Evolutionary conservation across 129 eudicot species (phyloP).

Genomic region (Mikania micrantha): DNA sequence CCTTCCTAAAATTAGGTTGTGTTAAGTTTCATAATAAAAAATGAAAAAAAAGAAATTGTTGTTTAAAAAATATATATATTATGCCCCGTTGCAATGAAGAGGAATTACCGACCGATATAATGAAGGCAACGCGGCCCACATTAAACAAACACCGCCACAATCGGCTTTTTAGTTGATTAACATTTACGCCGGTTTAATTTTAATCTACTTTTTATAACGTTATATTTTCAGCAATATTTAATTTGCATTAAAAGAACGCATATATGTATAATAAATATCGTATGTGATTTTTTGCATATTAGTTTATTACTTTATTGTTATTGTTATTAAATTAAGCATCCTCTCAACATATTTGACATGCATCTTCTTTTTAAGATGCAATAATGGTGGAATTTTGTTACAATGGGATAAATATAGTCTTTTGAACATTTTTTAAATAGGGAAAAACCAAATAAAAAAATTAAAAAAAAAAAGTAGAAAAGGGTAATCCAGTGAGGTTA

Average conservation of each 20-base stretch:
- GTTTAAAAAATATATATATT: too few relatives aligned
- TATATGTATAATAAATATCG: neutral
- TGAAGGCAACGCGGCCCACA: conserved; percentile 30
- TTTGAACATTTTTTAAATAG: neutral
- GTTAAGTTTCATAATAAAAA: too few relatives aligned
- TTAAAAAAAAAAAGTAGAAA: too few relatives aligned
- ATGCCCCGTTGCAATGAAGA: conserved; percentile 16
- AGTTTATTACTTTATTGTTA: too few relatives aligned
- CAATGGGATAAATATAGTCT: neutral
- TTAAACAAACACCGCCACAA: conserved; percentile 24
- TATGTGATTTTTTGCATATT: neutral
- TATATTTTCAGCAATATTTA: neutral
- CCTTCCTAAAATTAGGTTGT: too few relatives aligned
- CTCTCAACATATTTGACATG: too few relatives aligned
- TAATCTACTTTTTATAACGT: neutral
- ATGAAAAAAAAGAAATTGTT: too few relatives aligned
- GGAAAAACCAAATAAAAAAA: too few relatives aligned
- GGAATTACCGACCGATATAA: conserved; percentile 44
- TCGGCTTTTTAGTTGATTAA: conserved; percentile 24
- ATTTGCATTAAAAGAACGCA: neutral
- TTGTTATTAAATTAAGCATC: too few relatives aligned
- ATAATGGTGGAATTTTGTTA: neutral
- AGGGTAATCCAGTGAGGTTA: neutral
- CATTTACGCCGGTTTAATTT: conserved; percentile 28
- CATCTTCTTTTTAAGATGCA: neutral